Evolutionary conservation across 805 yeast species (phyloP), one percentile per base, ranked within the genome.

Genomic region (Geotrichum ghanense): DNA sequence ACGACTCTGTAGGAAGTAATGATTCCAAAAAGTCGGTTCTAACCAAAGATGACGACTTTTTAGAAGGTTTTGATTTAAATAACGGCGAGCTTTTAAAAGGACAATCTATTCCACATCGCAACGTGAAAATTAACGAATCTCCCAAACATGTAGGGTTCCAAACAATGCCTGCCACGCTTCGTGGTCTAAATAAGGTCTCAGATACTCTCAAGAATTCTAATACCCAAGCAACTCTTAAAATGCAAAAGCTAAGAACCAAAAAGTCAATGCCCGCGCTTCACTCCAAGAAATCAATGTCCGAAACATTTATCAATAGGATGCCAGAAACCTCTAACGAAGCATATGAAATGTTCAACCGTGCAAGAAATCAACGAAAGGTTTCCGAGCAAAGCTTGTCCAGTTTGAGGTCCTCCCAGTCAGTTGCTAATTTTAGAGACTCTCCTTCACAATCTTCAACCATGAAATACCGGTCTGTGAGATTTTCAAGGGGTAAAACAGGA

Each of bases 371-470:
- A 21, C 34, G 47, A n/a, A 20, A 37, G 20, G 40, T 25, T 40
- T n/a, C 41, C 3, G 48, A 44, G 21, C 31, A 45, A 22, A 23
- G 41, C 47, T 35, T 14, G 49, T 23, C 17, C 43, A 37, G 44
- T 2, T 44, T 55, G 22, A 45, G 58, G n/a, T 47, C 56, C 1
- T 53, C 49, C 3, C 57, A 56, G 27, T 55, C 56, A 10, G 48
- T 53, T 54, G 46, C 47, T 20, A 45, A 46, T 22, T 23, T 51
- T 24, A 44, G 40, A 4, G 43, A 43, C 20, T n/a, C 44, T 14
- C 41, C 20, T 20, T 43, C 9, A 35, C 19, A 10, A 25, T 42
- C 22, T 14, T 45, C 25, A 42, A 43, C 31, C 16, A 45, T 14
- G 42, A 45, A 4, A 39, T 27, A 2, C 45, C 43, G 37, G 17